A percentile compares a stretch with the other conserved stretches of the same genome.
phyloP scores from a whole-genome alignment of 305 asterid species.

The Fraxinus ornus region DNA sequence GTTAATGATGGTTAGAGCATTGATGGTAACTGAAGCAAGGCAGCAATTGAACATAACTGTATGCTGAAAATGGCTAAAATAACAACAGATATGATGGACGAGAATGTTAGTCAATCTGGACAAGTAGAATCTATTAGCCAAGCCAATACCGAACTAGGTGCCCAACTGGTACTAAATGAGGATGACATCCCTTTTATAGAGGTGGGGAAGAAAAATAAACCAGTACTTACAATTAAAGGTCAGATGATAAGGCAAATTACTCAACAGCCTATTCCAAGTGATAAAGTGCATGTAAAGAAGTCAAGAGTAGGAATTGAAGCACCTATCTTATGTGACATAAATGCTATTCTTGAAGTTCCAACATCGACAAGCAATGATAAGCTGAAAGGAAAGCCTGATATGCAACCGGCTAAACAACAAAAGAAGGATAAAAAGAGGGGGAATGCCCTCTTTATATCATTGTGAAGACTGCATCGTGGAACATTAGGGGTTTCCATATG shows the following conservation, averaged over 20 bases:
- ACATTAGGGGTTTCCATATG: background rate
- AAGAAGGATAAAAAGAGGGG: background rate
- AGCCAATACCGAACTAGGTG: background rate
- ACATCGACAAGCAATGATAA: background rate
- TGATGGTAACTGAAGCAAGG: background rate
- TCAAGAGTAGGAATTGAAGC: background rate
- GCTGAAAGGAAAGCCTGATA: background rate
- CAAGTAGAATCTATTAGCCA: background rate
- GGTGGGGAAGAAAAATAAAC: background rate
- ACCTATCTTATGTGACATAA: background rate
- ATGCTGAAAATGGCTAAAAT: background rate
- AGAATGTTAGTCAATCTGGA: background rate
- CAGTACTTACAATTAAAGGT: background rate
- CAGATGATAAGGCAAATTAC: background rate
- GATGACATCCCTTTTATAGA: background rate
- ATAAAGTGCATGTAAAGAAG: background rate
- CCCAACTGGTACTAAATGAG: background rate
- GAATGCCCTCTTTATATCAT: background rate
- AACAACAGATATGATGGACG: no score
- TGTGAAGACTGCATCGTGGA: background rate
- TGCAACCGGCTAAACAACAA: background rate
- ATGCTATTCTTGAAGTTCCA: background rate
- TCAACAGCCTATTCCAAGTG: background rate
- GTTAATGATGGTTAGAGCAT: background rate
- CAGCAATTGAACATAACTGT: background rate